Conservation (phyloP, 768 basidiomycete genomes). For the Rhodotorula sphaerocarpa region DNA sequence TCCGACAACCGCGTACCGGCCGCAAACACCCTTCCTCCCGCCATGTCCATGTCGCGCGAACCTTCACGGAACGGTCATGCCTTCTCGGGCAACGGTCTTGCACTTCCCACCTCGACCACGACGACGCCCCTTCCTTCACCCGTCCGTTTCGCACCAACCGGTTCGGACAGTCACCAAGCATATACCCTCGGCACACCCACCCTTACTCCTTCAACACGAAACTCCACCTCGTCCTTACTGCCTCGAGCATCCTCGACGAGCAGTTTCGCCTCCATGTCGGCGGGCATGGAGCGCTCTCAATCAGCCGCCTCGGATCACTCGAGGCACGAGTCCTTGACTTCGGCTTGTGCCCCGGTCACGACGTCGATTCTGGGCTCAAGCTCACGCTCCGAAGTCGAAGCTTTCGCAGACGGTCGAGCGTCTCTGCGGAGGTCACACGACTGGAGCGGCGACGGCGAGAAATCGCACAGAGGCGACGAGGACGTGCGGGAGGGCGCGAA, state of each 20-base stretch:
- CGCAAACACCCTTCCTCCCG: too few species aligned
- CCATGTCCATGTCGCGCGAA: too few species aligned
- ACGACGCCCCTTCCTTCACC: too few species aligned
- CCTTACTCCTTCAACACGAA: neutral
- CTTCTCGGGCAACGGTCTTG: too few species aligned
- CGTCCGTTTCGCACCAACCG: too few species aligned
- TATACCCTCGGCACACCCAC: constrained; percentile 1
- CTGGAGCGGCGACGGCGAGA: constrained; percentile 11
- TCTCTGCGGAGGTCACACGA: constrained; percentile 26
- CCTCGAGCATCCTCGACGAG: constrained; percentile 16
- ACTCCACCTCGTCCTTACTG: constrained; percentile 6
- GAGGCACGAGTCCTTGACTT: constrained; percentile 31
- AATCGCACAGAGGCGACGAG: constrained; percentile 8
- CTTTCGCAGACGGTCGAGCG: neutral
- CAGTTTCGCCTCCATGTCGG: constrained; percentile 12
- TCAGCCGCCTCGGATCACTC: constrained; percentile 26
- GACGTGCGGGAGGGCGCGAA: constrained; percentile 26
- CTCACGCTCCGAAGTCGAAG: constrained; percentile 6
- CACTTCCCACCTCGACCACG: too few species aligned
- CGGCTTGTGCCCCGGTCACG: constrained; percentile 35
- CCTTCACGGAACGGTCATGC: too few species aligned
- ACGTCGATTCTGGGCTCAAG: constrained; percentile 11
- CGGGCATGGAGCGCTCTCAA: constrained; percentile 20
- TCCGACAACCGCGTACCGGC: too few species aligned
- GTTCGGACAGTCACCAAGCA: constrained; percentile 3